Evolutionary conservation across 108 stramenopile species (phyloP).

Genomic region (Nannochloropsis gaditana): DNA sequence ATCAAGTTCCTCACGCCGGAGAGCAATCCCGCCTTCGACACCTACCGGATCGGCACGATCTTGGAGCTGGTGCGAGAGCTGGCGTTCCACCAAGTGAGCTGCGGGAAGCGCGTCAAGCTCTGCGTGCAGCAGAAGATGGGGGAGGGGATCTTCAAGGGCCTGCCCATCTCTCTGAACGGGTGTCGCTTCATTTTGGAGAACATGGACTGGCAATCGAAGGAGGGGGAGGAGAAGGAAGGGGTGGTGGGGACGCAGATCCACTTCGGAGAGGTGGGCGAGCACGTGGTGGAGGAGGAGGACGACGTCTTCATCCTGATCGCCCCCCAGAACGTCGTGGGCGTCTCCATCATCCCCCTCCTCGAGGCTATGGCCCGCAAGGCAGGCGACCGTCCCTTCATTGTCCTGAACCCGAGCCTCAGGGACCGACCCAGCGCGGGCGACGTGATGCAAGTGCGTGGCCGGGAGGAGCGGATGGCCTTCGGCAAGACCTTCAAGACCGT

Average conservation of each 20-base stretch:
- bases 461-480: slow-evolving; percentile 28
- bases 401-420: slow-evolving; percentile 43
- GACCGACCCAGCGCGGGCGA: slow-evolving; percentile 41
- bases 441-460: slow-evolving; percentile 39
- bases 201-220: slow-evolving; percentile 44
- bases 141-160: slow-evolving; percentile 39
- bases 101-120: slow-evolving; percentile 30
- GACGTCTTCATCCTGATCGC: slow-evolving; percentile 40
- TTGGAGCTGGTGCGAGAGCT: slow-evolving; percentile 47
- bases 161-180: slow-evolving; percentile 41
- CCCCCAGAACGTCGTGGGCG: slow-evolving; percentile 48
- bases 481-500: neutral
- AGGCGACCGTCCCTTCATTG: slow-evolving; percentile 29
- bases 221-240: slow-evolving; percentile 25
- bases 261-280: slow-evolving; percentile 41
- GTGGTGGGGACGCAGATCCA: slow-evolving; percentile 26
- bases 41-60: slow-evolving; percentile 44
- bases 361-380: slow-evolving; percentile 33
- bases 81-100: slow-evolving; percentile 27
- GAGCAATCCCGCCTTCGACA: slow-evolving; percentile 23
- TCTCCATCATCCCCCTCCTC: slow-evolving; percentile 28
- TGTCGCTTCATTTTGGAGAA: slow-evolving; percentile 36
- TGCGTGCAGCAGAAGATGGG: slow-evolving; percentile 45
- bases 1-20: neutral
- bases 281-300: slow-evolving; percentile 33